Evolutionary conservation across 306 rosid genomes (phyloP).

Genomic region (Heteromeles arbutifolia): DNA sequence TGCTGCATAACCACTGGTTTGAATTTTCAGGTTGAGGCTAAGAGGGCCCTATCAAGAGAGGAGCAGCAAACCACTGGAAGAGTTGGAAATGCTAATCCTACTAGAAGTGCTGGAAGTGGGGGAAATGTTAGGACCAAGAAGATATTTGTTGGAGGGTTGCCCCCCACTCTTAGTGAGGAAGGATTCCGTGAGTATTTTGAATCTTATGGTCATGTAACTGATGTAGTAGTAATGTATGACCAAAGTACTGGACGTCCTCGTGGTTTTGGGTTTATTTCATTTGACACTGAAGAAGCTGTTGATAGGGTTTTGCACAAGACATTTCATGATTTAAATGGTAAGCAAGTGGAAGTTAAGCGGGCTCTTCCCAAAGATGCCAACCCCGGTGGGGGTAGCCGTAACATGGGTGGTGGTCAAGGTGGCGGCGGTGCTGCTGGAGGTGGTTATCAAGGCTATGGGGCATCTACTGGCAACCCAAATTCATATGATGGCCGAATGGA

Average conservation of each 20-base stretch:
- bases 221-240: constrained; percentile 96
- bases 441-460: constrained; percentile 83
- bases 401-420: constrained; percentile 49
- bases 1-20: constrained; percentile 5
- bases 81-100: constrained; percentile 57
- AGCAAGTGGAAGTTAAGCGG: constrained; percentile 98
- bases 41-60: constrained; percentile 95
- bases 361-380: constrained; percentile 99
- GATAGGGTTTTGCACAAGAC: constrained; percentile 94
- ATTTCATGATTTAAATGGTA: constrained; percentile 92
- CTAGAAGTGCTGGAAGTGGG: constrained; percentile 63
- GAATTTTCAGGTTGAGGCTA: constrained; percentile 87
- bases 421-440: constrained; percentile 59
- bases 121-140: constrained; percentile 89
- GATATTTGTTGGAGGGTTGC: constrained; percentile 96
- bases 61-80: constrained; percentile 87
- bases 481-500: constrained; percentile 85
- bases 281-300: constrained; percentile 81
- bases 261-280: constrained; percentile 95
- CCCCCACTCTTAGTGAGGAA: constrained; percentile 81
- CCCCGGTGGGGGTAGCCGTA: constrained; percentile 81
- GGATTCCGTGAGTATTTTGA: constrained; percentile 86
- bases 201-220: constrained; percentile 75
- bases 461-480: constrained; percentile 80
- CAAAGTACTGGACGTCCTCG: constrained; percentile 97